These are phyloP conservation scores for Solanum hybrid DNA, from an alignment of 305 asterid genomes.

Conservation along the genomic window DNA sequence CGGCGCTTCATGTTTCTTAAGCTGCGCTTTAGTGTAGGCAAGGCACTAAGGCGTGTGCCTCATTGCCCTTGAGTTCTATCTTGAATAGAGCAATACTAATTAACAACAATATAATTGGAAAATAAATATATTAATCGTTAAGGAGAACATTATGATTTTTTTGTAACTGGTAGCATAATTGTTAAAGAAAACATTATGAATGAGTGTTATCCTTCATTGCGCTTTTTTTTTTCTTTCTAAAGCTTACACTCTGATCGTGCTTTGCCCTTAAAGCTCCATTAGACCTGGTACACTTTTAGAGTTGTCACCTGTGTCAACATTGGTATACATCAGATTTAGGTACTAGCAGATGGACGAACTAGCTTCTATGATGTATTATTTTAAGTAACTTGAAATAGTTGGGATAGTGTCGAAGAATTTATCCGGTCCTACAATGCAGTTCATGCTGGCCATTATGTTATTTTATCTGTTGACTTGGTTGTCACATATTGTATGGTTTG, in stretches of 20 bases:
- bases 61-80: not conserved
- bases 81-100: not conserved
- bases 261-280: not conserved
- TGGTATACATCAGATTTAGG: not conserved
- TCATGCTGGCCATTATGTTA: not conserved
- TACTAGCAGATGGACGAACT: not conserved
- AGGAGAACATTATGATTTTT: not conserved
- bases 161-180: not conserved
- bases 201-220: not conserved
- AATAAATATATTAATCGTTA: not conserved
- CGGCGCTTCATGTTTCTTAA: not conserved
- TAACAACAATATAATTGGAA: not conserved
- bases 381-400: not conserved
- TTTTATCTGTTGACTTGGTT: not conserved
- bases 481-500: not conserved
- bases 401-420: not conserved
- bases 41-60: not conserved
- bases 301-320: not conserved
- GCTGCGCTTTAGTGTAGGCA: not conserved
- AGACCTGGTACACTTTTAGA: not conserved
- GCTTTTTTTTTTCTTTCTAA: not conserved
- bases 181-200: not conserved
- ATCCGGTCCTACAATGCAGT: not conserved
- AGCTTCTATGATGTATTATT: not conserved
- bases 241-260: not conserved